Evolutionary conservation across 1,139 yeast genomes (phyloP), one percentile per base, ranked within the genome.

Genomic region (Saccharomyces hybrid): DNA sequence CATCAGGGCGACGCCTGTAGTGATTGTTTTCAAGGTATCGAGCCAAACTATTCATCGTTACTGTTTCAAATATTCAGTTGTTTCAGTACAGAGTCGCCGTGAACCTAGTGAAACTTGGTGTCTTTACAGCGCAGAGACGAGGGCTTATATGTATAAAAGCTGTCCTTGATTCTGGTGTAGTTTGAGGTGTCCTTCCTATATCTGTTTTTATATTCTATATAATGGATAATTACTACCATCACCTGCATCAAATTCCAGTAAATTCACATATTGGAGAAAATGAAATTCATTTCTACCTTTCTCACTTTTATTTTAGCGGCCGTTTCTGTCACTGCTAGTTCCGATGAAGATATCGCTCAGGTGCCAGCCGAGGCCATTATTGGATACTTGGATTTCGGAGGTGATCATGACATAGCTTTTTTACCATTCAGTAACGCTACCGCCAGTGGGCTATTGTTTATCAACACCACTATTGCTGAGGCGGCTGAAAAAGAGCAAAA

Each of bases 401-500:
- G 29, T 23, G 25, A 38, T 5, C 27, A 27, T 5, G 49, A 51
- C n/a, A 29, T 32, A 11, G 5, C 46, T 44, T 20, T 23, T 11
- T 14, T 46, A 14, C 32, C 48, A 26, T 27, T 46, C 9, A 46
- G 51, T 16, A 32, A 48, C 34, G 41, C 47, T 29, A 29, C 34
- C 8, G 54, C 51, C 6, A 53, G 56, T 31, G 56, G 32, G 11
- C n/a, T 28, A 46, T 9, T 46, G n/a, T 48, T 51, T 29, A 48
- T 59, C 14, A 52, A 52, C 20, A 31, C 55, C 8, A 52, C 60
- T n/a, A 52, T 56, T 31, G 42, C 57, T 2, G 50, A 66, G 50
- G 70, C 70, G 46, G 59, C 59, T 25, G 69, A 66, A 57, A 42
- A 14, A 23, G 59, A 57, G 32, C 57, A 50, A 31, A 51, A 52